A percentile compares a stretch with the other conserved stretches of the same genome.
phyloP scores from a whole-genome alignment of 108 stramenopile genomes.

The Parietichytrium sp. region DNA sequence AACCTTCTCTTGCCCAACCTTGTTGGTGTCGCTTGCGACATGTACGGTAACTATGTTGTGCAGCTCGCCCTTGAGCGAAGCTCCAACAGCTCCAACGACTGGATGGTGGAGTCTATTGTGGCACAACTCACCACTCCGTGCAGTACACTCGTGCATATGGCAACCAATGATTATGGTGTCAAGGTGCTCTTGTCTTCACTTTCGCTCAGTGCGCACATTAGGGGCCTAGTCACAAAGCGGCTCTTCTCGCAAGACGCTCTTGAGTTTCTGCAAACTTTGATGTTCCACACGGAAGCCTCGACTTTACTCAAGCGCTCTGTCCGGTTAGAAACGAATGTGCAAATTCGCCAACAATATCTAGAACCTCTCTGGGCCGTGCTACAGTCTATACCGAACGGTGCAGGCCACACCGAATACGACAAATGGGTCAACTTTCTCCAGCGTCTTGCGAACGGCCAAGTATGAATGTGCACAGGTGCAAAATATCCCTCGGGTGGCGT shows the following conservation, averaged over 20 bases:
- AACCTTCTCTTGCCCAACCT: neutral
- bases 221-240: neutral
- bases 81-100: neutral
- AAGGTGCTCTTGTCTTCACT: conserved; percentile 3
- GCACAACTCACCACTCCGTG: neutral
- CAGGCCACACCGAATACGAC: neutral
- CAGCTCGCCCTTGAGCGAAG: conserved; percentile 52
- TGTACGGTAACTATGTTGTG: conserved; percentile 86
- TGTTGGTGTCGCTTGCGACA: conserved; percentile 56
- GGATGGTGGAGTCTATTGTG: neutral
- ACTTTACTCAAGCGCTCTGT: neutral
- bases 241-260: neutral
- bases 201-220: neutral
- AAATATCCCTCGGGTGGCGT: too few species aligned
- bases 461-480: too few species aligned
- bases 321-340: neutral
- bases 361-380: neutral
- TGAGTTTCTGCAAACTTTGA: neutral
- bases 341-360: neutral
- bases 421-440: conserved; percentile 29
- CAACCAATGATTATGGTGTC: conserved; percentile 3
- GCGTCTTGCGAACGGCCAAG: too few species aligned
- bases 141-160: neutral
- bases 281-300: neutral
- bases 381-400: neutral